Conservation (phyloP, 495 filamentous ascomycete species). For the Mytilinidion resinicola region DNA sequence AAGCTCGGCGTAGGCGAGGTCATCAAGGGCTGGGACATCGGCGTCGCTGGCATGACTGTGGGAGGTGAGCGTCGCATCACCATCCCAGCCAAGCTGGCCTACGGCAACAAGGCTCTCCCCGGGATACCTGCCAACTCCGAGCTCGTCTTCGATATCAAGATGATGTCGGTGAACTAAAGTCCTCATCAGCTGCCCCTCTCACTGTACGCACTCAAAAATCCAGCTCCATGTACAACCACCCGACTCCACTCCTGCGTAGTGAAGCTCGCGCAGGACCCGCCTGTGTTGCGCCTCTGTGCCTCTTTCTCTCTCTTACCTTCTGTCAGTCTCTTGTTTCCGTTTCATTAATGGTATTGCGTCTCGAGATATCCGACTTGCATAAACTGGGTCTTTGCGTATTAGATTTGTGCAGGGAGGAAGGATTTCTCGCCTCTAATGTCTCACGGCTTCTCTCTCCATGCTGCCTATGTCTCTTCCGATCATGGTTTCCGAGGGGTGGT, state of each 20-base stretch:
- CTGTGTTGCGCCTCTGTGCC: conserved; percentile 7
- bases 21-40: conserved; percentile 98
- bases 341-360: conserved; percentile 23
- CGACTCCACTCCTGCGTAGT: conserved; percentile 27
- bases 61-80: conserved; percentile 89
- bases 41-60: conserved; percentile 81
- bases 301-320: conserved; percentile 11
- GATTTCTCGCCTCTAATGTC: conserved; percentile 23
- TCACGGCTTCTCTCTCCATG: not conserved
- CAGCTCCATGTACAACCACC: conserved; percentile 20
- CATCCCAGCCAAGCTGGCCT: conserved; percentile 77
- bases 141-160: conserved; percentile 88
- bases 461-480: not conserved
- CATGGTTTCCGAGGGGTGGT: too few species aligned
- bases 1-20: conserved; percentile 89
- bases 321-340: not conserved
- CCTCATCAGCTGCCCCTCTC: not conserved
- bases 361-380: conserved; percentile 35
- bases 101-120: conserved; percentile 70
- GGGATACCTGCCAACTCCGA: conserved; percentile 87
- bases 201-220: conserved; percentile 8
- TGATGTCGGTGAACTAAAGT: conserved; percentile 57
- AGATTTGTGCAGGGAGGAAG: conserved; percentile 31
- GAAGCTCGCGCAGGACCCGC: conserved; percentile 13
- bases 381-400: conserved; percentile 9